phyloP scores from a whole-genome alignment of 106 monocot species.

The Acorus gramineus region DNA sequence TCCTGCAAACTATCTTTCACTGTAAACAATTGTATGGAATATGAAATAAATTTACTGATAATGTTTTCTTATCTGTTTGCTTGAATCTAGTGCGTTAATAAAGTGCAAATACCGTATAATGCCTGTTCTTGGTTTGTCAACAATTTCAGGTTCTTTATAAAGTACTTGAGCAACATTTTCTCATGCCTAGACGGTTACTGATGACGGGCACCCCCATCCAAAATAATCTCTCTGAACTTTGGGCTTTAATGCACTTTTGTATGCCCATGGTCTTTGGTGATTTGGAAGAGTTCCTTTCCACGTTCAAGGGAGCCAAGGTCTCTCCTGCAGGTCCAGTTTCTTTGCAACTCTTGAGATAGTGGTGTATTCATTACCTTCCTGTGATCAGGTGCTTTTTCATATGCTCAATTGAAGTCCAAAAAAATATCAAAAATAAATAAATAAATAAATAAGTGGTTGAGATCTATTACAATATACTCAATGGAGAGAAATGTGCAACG shows the following conservation, averaged over 20 bases:
- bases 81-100: neutral
- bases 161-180: conserved; percentile 57
- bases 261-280: conserved; percentile 82
- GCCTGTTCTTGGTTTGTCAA: neutral
- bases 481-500: too few species aligned
- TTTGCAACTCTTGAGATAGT: neutral
- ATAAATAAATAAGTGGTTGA: too few species aligned
- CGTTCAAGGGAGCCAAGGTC: conserved; percentile 48
- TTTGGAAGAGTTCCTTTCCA: conserved; percentile 66
- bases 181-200: conserved; percentile 86
- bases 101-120: neutral
- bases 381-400: neutral
- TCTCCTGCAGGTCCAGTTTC: conserved; percentile 31
- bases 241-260: conserved; percentile 98
- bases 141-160: conserved; percentile 80
- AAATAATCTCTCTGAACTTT: conserved; percentile 86
- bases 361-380: neutral
- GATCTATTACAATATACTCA: too few species aligned
- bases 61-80: neutral
- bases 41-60: too few species aligned
- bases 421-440: too few species aligned
- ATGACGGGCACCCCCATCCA: conserved; percentile 96
- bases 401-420: too few species aligned
- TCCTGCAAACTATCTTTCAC: too few species aligned
- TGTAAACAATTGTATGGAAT: too few species aligned